These are phyloP conservation scores for Chrysosporium keratinophilum DNA, from an alignment of 2,329 filamentous ascomycete species.

Conservation along the genomic window DNA sequence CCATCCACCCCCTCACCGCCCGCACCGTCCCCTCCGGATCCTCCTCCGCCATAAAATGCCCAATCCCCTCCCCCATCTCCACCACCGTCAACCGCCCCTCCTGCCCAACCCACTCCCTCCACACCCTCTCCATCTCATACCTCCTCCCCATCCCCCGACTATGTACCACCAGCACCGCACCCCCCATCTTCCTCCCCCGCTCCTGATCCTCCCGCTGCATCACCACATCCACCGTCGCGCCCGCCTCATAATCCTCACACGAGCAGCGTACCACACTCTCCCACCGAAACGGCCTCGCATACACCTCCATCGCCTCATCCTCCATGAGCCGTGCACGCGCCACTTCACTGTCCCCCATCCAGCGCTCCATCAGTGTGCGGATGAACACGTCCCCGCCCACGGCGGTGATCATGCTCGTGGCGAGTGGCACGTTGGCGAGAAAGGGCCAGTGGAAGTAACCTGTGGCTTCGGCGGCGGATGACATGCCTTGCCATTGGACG, in stretches of 20 bases:
- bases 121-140: conserved; percentile 35
- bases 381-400: conserved; percentile 36
- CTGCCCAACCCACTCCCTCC: conserved; percentile 37
- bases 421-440: conserved; percentile 38
- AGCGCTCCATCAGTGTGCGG: conserved; percentile 25
- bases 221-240: conserved; percentile 34
- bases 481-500: conserved; percentile 37
- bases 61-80: conserved; percentile 28
- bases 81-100: conserved; percentile 25
- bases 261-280: conserved; percentile 35
- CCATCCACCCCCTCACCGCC: conserved; percentile 10
- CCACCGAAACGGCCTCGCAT: conserved; percentile 34
- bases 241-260: conserved; percentile 42
- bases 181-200: conserved; percentile 34
- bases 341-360: conserved; percentile 20
- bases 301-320: conserved; percentile 35
- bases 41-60: conserved; percentile 41
- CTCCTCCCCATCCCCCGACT: conserved; percentile 37
- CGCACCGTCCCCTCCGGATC: conserved; percentile 27
- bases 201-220: conserved; percentile 39
- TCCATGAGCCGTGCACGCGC: conserved; percentile 18
- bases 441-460: conserved; percentile 45
- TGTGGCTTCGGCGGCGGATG: conserved; percentile 28
- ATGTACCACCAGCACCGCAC: conserved; percentile 38
- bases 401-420: conserved; percentile 36